Conservation (phyloP, 352 stramenopile genomes). For the Pilasporangium apinafurcum region DNA sequence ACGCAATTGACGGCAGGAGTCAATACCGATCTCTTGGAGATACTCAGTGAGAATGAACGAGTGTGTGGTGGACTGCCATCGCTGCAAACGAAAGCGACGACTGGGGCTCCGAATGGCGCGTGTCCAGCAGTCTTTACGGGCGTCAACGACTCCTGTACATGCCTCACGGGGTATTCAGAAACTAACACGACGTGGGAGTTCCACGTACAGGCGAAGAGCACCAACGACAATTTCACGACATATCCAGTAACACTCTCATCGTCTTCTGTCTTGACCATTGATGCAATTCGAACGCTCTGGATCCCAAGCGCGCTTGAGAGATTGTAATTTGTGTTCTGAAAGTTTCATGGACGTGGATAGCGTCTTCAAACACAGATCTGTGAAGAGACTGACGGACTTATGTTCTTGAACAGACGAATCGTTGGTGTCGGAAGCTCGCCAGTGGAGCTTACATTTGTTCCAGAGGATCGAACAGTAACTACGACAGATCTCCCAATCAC, state of each 20-base stretch:
- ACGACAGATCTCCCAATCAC: not conserved
- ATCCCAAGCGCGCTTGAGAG: not conserved
- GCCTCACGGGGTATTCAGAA: constrained; percentile 10
- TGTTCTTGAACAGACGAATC: not conserved
- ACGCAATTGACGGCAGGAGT: constrained; percentile 16
- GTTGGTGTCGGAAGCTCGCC: not conserved
- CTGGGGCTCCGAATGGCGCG: constrained; percentile 15
- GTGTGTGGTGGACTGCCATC: constrained; percentile 18
- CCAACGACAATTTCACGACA: not conserved
- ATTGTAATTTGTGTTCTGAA: not conserved
- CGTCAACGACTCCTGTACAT: constrained; percentile 33
- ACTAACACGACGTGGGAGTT: not conserved
- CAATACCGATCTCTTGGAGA: constrained; percentile 5
- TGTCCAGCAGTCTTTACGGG: constrained; percentile 17
- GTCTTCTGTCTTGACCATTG: not conserved
- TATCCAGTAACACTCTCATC: not conserved
- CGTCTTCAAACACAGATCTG: no score
- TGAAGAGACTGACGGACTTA: no score
- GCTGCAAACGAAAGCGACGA: constrained; percentile 16
- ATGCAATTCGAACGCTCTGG: not conserved
- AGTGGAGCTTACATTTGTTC: not conserved
- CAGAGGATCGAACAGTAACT: not conserved
- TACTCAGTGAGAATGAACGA: constrained; percentile 3
- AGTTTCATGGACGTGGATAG: no score
- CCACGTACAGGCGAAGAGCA: not conserved